These are phyloP conservation scores for Quercus rubra DNA, from an alignment of 306 rosid genomes.

Conservation along the genomic window DNA sequence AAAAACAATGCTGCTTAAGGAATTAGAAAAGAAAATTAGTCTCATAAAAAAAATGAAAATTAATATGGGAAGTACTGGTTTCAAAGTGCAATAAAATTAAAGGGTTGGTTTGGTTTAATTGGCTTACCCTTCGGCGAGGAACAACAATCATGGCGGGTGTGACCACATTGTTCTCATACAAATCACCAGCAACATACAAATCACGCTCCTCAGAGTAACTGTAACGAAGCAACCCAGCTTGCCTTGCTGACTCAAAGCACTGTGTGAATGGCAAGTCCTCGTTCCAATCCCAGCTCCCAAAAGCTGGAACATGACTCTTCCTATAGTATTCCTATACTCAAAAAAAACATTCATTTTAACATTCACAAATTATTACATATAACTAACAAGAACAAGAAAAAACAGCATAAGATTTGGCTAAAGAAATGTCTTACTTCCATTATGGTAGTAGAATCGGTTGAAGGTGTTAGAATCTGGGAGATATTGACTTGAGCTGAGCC, in stretches of 20 bases:
- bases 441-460: not conserved
- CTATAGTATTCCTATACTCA: slow-evolving; percentile 50
- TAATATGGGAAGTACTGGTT: not conserved
- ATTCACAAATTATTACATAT: not conserved
- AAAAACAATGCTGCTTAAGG: not conserved
- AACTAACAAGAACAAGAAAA: not conserved
- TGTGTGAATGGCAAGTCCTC: slow-evolving; percentile 72
- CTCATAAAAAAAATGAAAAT: no score
- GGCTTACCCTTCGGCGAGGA: slow-evolving; percentile 69
- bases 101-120: not conserved
- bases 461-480: not conserved
- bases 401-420: not conserved
- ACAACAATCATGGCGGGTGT: slow-evolving; percentile 85
- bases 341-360: not conserved
- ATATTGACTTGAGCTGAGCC: not conserved
- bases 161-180: slow-evolving; percentile 66
- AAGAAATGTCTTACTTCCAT: slow-evolving; percentile 38
- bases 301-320: slow-evolving; percentile 64
- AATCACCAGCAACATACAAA: slow-evolving; percentile 66
- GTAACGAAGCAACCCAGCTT: slow-evolving; percentile 48
- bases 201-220: slow-evolving; percentile 61
- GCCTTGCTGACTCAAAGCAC: slow-evolving; percentile 82
- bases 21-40: no score
- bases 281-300: slow-evolving; percentile 98
- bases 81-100: not conserved